phyloP scores from a whole-genome alignment of 2,329 filamentous ascomycete genomes.

The Diplocarpon mali region DNA sequence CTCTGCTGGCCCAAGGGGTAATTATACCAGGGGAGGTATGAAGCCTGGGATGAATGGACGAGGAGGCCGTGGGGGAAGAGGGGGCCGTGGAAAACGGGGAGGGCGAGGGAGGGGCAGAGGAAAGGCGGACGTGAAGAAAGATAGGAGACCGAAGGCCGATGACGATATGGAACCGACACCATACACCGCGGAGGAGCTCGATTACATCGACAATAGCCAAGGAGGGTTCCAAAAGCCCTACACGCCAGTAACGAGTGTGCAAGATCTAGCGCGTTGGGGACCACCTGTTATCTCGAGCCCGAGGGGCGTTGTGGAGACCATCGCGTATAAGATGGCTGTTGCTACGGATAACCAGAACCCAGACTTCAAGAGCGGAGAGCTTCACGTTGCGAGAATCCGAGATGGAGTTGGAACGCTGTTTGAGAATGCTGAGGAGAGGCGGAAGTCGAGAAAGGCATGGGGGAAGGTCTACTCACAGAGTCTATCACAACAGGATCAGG shows the following conservation, averaged over 20 bases:
- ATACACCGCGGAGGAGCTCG: constrained; percentile 16
- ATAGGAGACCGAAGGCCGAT: constrained; percentile 30
- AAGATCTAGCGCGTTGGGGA: constrained; percentile 14
- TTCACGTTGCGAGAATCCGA: constrained; percentile 15
- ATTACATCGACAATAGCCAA: constrained; percentile 16
- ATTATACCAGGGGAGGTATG: constrained; percentile 19
- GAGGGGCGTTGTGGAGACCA: constrained; percentile 17
- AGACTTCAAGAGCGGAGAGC: constrained; percentile 7
- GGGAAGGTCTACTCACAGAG: neutral
- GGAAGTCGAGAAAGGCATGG: neutral
- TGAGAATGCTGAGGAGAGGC: constrained; percentile 11
- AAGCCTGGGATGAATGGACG: constrained; percentile 7
- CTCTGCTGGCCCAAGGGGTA: constrained; percentile 4
- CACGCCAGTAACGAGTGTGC: constrained; percentile 18
- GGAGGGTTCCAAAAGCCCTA: constrained; percentile 21
- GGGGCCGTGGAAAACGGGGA: constrained; percentile 31
- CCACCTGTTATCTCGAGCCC: constrained; percentile 19
- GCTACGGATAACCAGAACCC: constrained; percentile 16
- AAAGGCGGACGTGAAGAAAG: constrained; percentile 17
- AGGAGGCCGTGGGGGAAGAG: too few species aligned
- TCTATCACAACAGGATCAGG: constrained; percentile 13
- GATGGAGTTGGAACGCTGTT: constrained; percentile 20
- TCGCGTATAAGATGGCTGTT: constrained; percentile 22
- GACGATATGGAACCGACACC: constrained; percentile 8
- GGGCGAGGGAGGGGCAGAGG: constrained; percentile 28